phyloP scores from a whole-genome alignment of 2,329 filamentous ascomycete species.

The Diaporthe humulicola region DNA sequence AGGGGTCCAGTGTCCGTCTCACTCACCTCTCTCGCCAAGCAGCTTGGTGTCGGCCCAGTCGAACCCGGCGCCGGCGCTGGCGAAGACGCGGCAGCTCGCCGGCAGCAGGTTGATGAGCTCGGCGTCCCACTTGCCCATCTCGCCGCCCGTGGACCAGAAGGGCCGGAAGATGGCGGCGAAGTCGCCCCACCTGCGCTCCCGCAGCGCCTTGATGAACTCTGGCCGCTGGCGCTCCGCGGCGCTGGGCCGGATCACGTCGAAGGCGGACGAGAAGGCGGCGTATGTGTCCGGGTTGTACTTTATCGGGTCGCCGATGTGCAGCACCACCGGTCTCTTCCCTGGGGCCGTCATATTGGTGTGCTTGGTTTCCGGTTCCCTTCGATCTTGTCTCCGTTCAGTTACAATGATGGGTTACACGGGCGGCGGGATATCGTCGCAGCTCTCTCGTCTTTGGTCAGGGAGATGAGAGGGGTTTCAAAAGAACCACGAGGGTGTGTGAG shows the following conservation, averaged over 20 bases:
- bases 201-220: conserved; percentile 63
- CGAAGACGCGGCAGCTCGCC: conserved; percentile 69
- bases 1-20: not conserved
- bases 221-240: conserved; percentile 63
- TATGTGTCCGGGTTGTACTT: conserved; percentile 64
- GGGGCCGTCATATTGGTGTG: not conserved
- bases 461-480: not conserved
- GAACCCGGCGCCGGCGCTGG: conserved; percentile 74
- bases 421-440: not conserved
- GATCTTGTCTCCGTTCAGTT: not conserved
- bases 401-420: not conserved
- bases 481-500: not conserved
- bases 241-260: conserved; percentile 65
- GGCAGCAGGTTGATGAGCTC: conserved; percentile 71
- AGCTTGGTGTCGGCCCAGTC: conserved; percentile 75
- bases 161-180: conserved; percentile 68
- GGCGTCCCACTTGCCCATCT: conserved; percentile 75
- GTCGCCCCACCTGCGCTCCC: conserved; percentile 66
- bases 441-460: not conserved
- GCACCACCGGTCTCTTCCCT: conserved; percentile 65
- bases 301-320: conserved; percentile 79
- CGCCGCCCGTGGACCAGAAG: conserved; percentile 71
- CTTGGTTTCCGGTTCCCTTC: not conserved
- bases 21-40: conserved; percentile 70
- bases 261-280: conserved; percentile 56